A percentile compares a stretch with the other conserved stretches of the same genome.
phyloP scores from a whole-genome alignment of 2,329 filamentous ascomycete genomes.

The Fusarium sp. region DNA sequence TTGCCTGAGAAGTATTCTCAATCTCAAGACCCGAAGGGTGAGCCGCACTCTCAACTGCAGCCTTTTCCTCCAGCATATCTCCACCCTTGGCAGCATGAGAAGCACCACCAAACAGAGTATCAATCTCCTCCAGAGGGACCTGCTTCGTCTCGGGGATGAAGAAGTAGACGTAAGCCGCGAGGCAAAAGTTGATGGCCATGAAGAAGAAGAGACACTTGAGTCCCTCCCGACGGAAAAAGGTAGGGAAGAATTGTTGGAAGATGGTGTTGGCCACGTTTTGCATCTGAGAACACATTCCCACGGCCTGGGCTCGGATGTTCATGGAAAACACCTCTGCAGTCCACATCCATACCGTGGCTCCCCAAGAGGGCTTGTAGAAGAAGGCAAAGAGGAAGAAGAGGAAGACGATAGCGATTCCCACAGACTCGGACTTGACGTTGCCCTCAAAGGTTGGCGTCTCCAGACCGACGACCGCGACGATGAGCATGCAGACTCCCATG shows the following conservation, averaged over 20 bases:
- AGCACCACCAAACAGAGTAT: slow-evolving; percentile 63
- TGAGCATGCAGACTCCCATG: slow-evolving; percentile 76
- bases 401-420: slow-evolving; percentile 75
- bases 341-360: slow-evolving; percentile 77
- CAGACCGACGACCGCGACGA: slow-evolving; percentile 59
- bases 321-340: slow-evolving; percentile 67
- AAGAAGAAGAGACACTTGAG: slow-evolving; percentile 50
- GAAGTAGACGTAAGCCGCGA: slow-evolving; percentile 60
- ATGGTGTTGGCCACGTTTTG: slow-evolving; percentile 73
- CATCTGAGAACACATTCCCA: slow-evolving; percentile 58
- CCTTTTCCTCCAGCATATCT: slow-evolving; percentile 10
- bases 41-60: background rate
- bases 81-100: slow-evolving; percentile 40
- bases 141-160: slow-evolving; percentile 62
- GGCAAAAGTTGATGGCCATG: slow-evolving; percentile 51
- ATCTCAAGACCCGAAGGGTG: background rate
- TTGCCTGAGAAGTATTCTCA: background rate
- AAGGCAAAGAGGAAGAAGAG: slow-evolving; percentile 73
- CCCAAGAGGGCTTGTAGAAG: slow-evolving; percentile 77
- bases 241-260: slow-evolving; percentile 76
- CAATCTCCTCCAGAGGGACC: slow-evolving; percentile 71
- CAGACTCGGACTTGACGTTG: slow-evolving; percentile 65
- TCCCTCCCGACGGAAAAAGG: slow-evolving; percentile 67
- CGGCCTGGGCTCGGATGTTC: slow-evolving; percentile 77
- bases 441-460: slow-evolving; percentile 61